Evolutionary conservation across 257 asterid genomes (phyloP).

Genomic region (Ilex aquifolium): DNA sequence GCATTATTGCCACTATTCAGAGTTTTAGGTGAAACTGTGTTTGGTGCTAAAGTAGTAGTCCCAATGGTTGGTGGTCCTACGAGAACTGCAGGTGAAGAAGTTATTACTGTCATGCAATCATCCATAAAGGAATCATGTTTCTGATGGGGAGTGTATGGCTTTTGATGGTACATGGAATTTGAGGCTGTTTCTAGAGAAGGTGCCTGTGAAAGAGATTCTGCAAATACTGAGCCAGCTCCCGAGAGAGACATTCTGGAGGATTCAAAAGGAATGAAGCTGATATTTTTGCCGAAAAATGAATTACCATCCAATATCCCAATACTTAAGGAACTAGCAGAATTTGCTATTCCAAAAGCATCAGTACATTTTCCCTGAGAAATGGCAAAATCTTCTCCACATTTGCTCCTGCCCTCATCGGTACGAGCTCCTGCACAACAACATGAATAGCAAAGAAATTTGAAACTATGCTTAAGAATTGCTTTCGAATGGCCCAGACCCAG

Average conservation of each 20-base stretch:
- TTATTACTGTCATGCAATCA: constrained; percentile 35
- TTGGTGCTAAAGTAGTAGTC: constrained; percentile 18
- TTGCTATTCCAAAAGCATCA: constrained; percentile 31
- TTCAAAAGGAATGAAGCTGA: constrained; percentile 34
- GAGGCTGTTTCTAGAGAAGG: constrained; percentile 22
- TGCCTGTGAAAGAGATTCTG: constrained; percentile 28
- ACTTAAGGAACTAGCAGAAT: constrained; percentile 19
- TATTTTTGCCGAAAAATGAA: constrained; percentile 32
- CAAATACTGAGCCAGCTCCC: constrained; percentile 26
- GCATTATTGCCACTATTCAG: constrained; percentile 22
- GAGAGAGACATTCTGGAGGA: constrained; percentile 18
- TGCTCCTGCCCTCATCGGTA: constrained; percentile 26
- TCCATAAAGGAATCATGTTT: constrained; percentile 30
- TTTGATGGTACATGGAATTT: constrained; percentile 22
- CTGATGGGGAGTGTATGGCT: constrained; percentile 25
- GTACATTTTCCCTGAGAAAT: constrained; percentile 30
- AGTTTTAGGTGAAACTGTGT: constrained; percentile 24
- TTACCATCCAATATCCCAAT: constrained; percentile 30
- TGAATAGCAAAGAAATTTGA: neutral
- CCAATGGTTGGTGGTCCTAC: constrained; percentile 61
- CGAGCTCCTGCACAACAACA: constrained; percentile 29
- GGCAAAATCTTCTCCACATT: constrained; percentile 27
- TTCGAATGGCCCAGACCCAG: neutral
- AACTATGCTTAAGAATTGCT: neutral
- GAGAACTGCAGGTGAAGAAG: constrained; percentile 63